Conservation (phyloP, 2,329 filamentous ascomycete species). For the Xylogone sp. region DNA sequence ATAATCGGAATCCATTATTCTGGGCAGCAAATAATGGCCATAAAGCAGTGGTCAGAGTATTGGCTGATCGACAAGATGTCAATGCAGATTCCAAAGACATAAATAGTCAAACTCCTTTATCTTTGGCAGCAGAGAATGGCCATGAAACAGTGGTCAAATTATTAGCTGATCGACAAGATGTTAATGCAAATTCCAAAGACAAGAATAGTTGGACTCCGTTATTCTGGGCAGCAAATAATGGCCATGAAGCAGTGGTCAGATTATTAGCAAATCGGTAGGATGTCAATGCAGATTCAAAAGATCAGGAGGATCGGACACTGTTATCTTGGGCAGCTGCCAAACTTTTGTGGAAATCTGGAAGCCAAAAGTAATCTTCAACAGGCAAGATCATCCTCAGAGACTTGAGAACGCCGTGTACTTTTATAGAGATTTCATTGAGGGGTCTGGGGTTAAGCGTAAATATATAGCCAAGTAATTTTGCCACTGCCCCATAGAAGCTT, state of each 20-base stretch:
- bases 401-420: too few relatives aligned
- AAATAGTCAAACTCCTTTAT: constrained; percentile 1
- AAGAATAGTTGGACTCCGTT: constrained; percentile 4
- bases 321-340: too few relatives aligned
- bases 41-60: not conserved
- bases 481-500: too few relatives aligned
- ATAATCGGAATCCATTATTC: not conserved
- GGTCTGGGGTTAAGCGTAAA: too few relatives aligned
- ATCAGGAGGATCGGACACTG: too few relatives aligned
- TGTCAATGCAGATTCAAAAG: too few relatives aligned
- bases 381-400: too few relatives aligned
- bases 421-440: too few relatives aligned
- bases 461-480: too few relatives aligned
- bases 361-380: too few relatives aligned
- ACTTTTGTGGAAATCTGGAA: too few relatives aligned
- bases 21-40: not conserved
- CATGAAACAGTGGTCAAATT: not conserved
- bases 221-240: not conserved
- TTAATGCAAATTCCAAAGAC: constrained; percentile 2
- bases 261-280: too few relatives aligned
- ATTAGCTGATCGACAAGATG: not conserved
- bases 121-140: not conserved
- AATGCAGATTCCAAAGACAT: constrained; percentile 2
- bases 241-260: constrained; percentile 4
- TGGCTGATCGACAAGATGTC: not conserved